A percentile compares a stretch with the other conserved stretches of the same genome.
Evolutionary conservation across 176 grass and related monocot species (phyloP).

Genomic region (Zoysia japonica): DNA sequence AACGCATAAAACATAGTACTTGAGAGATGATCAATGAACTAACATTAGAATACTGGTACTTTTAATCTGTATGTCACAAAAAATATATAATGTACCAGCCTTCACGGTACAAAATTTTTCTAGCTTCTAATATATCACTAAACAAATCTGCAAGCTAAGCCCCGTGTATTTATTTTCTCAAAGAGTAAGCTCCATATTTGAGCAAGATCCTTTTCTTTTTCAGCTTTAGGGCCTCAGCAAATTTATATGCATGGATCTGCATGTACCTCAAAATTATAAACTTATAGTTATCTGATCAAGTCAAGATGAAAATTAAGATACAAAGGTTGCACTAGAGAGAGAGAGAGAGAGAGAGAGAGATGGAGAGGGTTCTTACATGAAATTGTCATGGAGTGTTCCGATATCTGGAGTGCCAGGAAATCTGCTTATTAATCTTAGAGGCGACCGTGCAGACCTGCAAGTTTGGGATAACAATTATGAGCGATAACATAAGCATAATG

Average conservation of each 20-base stretch:
- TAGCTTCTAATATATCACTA: too few species aligned
- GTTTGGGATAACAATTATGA: conserved; percentile 30
- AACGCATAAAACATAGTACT: conserved; percentile 14
- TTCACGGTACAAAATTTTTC: too few species aligned
- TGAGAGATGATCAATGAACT: conserved; percentile 17
- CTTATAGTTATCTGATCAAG: conserved; percentile 24
- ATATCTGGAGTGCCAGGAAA: conserved; percentile 62
- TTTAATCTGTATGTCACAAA: background rate
- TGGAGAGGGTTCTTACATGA: conserved; percentile 60
- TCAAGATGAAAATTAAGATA: background rate
- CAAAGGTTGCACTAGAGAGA: conserved; percentile 7
- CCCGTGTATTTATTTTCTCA: too few species aligned
- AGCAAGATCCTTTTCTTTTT: background rate
- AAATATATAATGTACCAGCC: background rate
- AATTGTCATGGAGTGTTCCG: conserved; percentile 88
- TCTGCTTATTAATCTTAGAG: conserved; percentile 63
- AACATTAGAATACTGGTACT: background rate
- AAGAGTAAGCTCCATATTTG: too few species aligned
- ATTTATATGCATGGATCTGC: background rate
- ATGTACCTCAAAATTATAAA: background rate
- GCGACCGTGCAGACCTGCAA: conserved; percentile 70
- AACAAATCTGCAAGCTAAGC: too few species aligned
- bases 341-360: conserved; percentile 12
- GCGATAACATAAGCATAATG: background rate
- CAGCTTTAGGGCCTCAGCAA: background rate